A percentile compares a stretch with the other conserved stretches of the same genome.
Conservation (phyloP, 371 early-diverging fungal species). For the Circinella minor region DNA sequence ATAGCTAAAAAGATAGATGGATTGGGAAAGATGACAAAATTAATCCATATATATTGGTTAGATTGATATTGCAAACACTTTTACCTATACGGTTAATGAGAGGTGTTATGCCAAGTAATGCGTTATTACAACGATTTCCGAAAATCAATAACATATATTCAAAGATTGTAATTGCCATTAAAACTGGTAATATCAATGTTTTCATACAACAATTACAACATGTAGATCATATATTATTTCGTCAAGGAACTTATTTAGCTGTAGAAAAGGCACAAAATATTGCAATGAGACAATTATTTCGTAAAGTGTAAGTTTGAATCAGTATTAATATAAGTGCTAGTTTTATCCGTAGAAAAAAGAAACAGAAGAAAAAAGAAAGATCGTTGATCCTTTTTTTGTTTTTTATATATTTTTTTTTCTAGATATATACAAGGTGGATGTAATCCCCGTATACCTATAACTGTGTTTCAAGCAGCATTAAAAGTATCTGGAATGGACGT, state of each 20-base stretch:
- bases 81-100: conserved; percentile 74
- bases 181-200: conserved; percentile 67
- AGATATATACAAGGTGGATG: conserved; percentile 58
- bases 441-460: conserved; percentile 57
- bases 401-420: conserved; percentile 6
- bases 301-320: conserved; percentile 67
- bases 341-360: not conserved
- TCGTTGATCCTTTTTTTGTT: too few relatives aligned
- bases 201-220: conserved; percentile 67
- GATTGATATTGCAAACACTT: conserved; percentile 74
- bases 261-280: conserved; percentile 77
- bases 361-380: not conserved
- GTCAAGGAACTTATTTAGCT: conserved; percentile 76
- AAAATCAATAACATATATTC: conserved; percentile 59
- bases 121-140: conserved; percentile 63
- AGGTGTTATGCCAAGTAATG: conserved; percentile 66
- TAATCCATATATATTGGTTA: conserved; percentile 14
- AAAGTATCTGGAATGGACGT: conserved; percentile 46
- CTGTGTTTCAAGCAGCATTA: conserved; percentile 59
- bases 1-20: too few relatives aligned
- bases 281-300: conserved; percentile 75
- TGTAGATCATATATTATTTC: conserved; percentile 61
- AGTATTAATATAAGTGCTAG: not conserved
- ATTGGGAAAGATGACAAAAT: too few relatives aligned
- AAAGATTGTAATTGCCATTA: conserved; percentile 65